phyloP scores from a whole-genome alignment of 345 rosid species.

The Euphorbia peplus region DNA sequence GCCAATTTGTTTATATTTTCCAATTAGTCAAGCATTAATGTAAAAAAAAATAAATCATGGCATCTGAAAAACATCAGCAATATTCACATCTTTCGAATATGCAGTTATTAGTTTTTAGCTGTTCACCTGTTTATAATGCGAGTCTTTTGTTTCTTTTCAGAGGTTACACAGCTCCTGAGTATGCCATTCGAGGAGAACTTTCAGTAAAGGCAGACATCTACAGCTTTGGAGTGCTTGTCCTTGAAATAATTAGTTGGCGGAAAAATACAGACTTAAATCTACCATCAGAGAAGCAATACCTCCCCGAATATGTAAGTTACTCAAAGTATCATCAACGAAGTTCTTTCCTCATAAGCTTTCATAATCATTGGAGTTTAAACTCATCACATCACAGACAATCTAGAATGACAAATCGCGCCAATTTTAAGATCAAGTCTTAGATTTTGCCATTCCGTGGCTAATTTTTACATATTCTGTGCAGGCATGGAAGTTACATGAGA shows the following conservation, averaged over 20 bases:
- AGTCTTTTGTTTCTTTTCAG: conserved; percentile 15
- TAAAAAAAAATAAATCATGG: too few species aligned
- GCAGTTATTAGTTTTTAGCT: background rate
- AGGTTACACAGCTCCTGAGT: conserved; percentile 75
- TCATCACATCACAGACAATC: background rate
- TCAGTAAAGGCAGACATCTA: conserved; percentile 73
- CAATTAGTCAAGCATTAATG: too few species aligned
- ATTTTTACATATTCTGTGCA: conserved; percentile 1
- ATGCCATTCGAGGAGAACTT: conserved; percentile 61
- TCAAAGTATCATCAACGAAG: background rate
- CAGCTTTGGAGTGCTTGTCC: conserved; percentile 62
- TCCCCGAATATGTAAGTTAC: conserved; percentile 59
- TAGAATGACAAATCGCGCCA: background rate
- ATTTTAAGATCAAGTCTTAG: background rate
- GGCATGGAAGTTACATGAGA: conserved; percentile 66
- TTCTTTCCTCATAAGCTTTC: background rate
- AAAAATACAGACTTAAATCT: conserved; percentile 55
- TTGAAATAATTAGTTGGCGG: conserved; percentile 61
- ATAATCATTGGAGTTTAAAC: background rate
- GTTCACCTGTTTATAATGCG: background rate
- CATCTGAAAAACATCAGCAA: background rate
- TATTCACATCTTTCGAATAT: background rate
- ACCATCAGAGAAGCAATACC: conserved; percentile 63
- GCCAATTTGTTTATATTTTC: background rate
- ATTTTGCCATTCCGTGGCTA: background rate